Conservation (phyloP, 257 asterid genomes). For the Fraxinus pennsylvanica region DNA sequence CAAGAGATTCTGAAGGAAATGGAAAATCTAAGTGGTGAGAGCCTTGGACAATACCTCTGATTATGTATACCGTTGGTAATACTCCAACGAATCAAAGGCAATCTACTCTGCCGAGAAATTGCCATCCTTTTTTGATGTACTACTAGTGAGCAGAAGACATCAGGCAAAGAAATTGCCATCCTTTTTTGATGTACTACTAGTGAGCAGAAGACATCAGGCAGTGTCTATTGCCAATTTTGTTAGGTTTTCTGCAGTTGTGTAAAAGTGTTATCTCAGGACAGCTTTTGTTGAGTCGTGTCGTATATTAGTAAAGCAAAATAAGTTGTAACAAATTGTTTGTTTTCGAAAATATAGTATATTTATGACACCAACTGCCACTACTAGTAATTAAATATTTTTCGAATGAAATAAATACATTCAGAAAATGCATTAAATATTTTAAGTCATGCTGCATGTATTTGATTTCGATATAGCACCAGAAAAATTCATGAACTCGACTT, state of each 20-base stretch:
- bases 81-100: not conserved
- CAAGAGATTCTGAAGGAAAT: constrained; percentile 80
- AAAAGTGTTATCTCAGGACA: not conserved
- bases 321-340: not conserved
- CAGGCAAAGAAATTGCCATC: not conserved
- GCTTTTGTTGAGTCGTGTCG: not conserved
- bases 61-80: not conserved
- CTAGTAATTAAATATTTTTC: too few relatives aligned
- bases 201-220: not conserved
- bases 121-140: not conserved
- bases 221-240: not conserved
- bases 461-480: too few relatives aligned
- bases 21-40: constrained; percentile 83
- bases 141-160: not conserved
- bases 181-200: not conserved
- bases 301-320: not conserved
- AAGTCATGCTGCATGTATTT: too few relatives aligned
- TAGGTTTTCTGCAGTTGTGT: not conserved
- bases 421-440: too few relatives aligned
- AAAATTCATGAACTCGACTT: too few relatives aligned
- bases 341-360: not conserved
- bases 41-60: constrained; percentile 78
- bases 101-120: not conserved
- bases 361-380: too few relatives aligned
- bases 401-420: too few relatives aligned